Base-by-base conservation (phyloP, 768 basidiomycete species). In the Serendipita sp. region DNA sequence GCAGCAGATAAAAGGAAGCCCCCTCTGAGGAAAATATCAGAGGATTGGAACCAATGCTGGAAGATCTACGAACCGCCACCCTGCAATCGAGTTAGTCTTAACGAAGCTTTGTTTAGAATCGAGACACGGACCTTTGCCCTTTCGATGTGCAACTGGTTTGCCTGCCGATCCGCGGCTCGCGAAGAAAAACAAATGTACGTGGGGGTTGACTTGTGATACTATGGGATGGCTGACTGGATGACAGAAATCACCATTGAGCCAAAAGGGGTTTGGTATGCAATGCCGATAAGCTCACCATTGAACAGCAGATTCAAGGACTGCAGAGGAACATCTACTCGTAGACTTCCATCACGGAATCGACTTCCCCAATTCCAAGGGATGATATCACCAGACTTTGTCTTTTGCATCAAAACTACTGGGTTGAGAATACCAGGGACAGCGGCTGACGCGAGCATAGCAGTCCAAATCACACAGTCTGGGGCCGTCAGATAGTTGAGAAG, bases 291-390 rank as follows among this genome's bases (percentile, higher is more conserved):
- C 68, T 18, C 67, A 85, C 89, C 89, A 71, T 91, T 91, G 75
- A 92, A 92, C 71, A 91, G 88, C n/a, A 89, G 77, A 69, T 92
- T 91, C 34, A 92, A 75, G 32, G 87, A 81, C 73, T 94, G 92
- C 23, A 93, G 78, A 1, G 95, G 95, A 68, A 99, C 96, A 74
- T 99, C 96, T 62, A 96, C 95, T 70, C 93, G 64, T 41, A 96
- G 74, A 32, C 90, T 92, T 2, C 93, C 93, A 71, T 97, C 93
- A 71, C 90, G 94, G 75, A 94, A 97, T 67, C 87, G 81, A 67
- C 88, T 91, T 30, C 93, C 94, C 85, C 91, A 93, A 71, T 88
- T 95, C 88, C 92, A 94, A 0, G 93, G 93, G 4, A 90, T 81
- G 64, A 93, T 76, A 45, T 78, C 81, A 0, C 91, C 93, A 67